phyloP scores from a whole-genome alignment of 169 alveolate species.

The Plasmodium ovale region DNA sequence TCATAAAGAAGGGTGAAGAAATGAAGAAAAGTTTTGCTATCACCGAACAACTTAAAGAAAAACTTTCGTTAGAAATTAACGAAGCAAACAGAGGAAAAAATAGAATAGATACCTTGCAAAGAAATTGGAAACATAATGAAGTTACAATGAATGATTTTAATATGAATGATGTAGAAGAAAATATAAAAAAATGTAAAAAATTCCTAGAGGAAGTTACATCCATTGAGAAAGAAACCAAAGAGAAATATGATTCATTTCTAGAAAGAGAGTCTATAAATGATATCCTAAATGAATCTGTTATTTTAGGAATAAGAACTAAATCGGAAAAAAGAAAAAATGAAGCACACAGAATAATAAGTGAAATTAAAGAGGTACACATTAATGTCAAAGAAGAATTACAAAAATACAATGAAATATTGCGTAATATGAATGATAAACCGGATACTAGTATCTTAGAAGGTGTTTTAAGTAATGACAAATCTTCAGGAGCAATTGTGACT shows the following conservation, averaged over 20 bases:
- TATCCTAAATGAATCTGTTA: background rate
- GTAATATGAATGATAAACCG: background rate
- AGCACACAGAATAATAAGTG: background rate
- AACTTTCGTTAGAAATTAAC: background rate
- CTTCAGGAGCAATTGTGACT: background rate
- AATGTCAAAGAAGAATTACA: background rate
- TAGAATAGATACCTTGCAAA: background rate
- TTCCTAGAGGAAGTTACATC: background rate
- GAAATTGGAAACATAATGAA: background rate
- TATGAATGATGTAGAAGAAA: background rate
- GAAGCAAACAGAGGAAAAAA: slow-evolving; percentile 1
- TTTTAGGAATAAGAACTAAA: slow-evolving; percentile 20
- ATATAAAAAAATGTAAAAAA: background rate
- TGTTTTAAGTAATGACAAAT: background rate
- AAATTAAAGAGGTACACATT: background rate
- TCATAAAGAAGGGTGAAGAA: background rate
- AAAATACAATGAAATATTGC: background rate
- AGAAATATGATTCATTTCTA: background rate
- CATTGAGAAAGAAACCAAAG: background rate
- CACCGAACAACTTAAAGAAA: background rate
- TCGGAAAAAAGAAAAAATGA: slow-evolving; percentile 20
- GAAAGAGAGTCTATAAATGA: background rate
- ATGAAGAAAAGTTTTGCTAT: background rate
- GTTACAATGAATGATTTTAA: no score
- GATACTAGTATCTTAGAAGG: background rate